phyloP scores from a whole-genome alignment of 805 yeast species.

The Pichia gijzeniarum region DNA sequence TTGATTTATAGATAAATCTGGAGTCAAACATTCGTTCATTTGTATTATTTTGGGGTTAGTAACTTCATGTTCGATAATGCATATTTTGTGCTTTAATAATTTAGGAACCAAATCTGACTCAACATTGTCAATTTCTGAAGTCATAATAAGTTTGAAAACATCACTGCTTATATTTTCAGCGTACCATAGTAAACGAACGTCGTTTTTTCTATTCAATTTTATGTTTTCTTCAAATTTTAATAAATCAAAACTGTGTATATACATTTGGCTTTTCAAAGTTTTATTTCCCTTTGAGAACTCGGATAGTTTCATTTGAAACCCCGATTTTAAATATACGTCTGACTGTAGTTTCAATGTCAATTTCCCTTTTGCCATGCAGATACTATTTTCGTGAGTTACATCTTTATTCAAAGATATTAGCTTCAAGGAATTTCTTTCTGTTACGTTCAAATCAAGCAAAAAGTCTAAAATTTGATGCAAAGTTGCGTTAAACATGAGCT shows the following conservation, averaged over 20 bases:
- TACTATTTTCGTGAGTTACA: conserved; percentile 28
- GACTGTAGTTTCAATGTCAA: conserved; percentile 28
- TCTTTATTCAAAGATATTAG: conserved; percentile 15
- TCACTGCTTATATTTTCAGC: conserved; percentile 18
- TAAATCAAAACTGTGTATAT: conserved; percentile 21
- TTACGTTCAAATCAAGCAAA: not conserved
- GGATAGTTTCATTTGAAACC: conserved; percentile 28
- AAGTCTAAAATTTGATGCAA: not conserved
- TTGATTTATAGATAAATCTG: conserved; percentile 15
- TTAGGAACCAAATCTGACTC: not conserved
- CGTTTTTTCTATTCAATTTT: conserved; percentile 16
- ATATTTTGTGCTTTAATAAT: not conserved
- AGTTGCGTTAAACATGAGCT: not conserved
- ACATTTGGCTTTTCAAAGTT: conserved; percentile 18
- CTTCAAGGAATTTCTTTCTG: conserved; percentile 8
- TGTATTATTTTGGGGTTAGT: not conserved
- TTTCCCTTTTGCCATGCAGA: conserved; percentile 24
- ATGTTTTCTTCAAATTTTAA: conserved; percentile 7
- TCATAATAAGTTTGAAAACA: not conserved
- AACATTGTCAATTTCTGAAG: conserved; percentile 2
- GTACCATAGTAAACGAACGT: conserved; percentile 28
- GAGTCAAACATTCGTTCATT: conserved; percentile 15
- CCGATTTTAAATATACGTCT: conserved; percentile 28
- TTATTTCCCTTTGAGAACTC: conserved; percentile 22
- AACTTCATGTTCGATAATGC: not conserved